Evolutionary conservation across 2,329 filamentous ascomycete genomes (phyloP), one percentile per base, ranked within the genome.

Genomic region (Thielaviopsis punctulata): DNA sequence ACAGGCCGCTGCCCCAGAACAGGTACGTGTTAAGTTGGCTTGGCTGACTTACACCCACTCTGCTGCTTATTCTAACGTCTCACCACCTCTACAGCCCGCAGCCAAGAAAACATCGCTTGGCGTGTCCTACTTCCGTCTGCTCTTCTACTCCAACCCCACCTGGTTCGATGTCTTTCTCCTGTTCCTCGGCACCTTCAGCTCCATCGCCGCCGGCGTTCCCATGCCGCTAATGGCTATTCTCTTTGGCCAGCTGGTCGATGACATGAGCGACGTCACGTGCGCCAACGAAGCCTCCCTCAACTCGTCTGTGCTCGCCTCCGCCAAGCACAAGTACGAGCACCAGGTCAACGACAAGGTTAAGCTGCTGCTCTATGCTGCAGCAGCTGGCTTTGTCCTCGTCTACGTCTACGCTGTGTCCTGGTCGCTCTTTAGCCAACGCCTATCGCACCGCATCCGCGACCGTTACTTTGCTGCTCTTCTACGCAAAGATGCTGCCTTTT

Each of bases 321-420:
- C 61, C 21, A 53, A 59, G 9, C 45, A 60, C 30, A 64, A 70
- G 41, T 53, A 55, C 48, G 66, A 75, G 54, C 56, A 59, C 39
- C 62, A 62, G 24, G 70, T 80, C 56, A 73, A 79, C 60, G 60
- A 66, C 48, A 81, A 78, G 59, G 74, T 86, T 39, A 62, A 83
- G 60, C 58, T 73, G 47, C 68, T 84, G 21, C 72, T 82, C 13
- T 82, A 80, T 60, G 70, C 85, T 36, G 76, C 76, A 19, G 75
- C 82, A 53, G 79, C 72, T 24, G 73, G 76, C 55, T 80, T 85
- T 58, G 68, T 71, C 39, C 66, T 76, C 54, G 81, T 84, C 57
- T 86, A 84, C 62, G 64, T 71, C 51, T 76, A 84, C 60, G 70
- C 79, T 25, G 67, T 75, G 9, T 80, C 73, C 57, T 85, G 79